phyloP scores from a whole-genome alignment of 257 asterid species.

The Solanum dulcamara region DNA sequence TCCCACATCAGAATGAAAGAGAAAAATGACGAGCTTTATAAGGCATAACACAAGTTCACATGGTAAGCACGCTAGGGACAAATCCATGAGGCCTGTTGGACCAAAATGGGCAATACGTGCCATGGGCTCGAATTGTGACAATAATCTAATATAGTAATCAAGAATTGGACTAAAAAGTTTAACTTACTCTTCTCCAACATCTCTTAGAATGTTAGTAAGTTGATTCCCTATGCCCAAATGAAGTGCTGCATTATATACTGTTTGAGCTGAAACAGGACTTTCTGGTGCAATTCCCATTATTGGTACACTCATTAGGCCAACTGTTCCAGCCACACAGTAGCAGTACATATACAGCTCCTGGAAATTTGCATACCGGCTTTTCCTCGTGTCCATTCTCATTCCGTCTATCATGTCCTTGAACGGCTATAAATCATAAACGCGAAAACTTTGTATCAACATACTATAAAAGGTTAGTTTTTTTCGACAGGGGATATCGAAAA shows the following conservation, averaged over 20 bases:
- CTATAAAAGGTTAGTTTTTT: neutral
- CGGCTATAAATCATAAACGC: slow-evolving; percentile 25
- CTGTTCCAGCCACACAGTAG: slow-evolving; percentile 81
- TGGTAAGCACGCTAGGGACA: neutral
- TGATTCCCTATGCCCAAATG: slow-evolving; percentile 69
- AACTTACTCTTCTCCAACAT: slow-evolving; percentile 83
- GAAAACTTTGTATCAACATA: neutral
- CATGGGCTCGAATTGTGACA: neutral
- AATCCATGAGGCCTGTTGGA: neutral
- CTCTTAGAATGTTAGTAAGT: slow-evolving; percentile 66
- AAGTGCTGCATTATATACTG: slow-evolving; percentile 48
- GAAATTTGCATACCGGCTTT: slow-evolving; percentile 46
- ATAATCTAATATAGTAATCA: neutral
- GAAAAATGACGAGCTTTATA: too few species aligned
- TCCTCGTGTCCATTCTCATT: slow-evolving; percentile 73
- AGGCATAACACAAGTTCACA: neutral
- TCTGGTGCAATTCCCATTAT: slow-evolving; percentile 84
- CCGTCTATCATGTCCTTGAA: slow-evolving; percentile 90
- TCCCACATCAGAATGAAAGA: too few species aligned
- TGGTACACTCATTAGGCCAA: slow-evolving; percentile 83
- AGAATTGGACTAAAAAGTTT: neutral
- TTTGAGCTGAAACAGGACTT: slow-evolving; percentile 35
- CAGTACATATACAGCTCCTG: slow-evolving; percentile 60
- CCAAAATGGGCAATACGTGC: neutral
- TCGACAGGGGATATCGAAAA: neutral